Conservation (phyloP, 1,284 basidiomycete species). For the Naganishia sp. region DNA sequence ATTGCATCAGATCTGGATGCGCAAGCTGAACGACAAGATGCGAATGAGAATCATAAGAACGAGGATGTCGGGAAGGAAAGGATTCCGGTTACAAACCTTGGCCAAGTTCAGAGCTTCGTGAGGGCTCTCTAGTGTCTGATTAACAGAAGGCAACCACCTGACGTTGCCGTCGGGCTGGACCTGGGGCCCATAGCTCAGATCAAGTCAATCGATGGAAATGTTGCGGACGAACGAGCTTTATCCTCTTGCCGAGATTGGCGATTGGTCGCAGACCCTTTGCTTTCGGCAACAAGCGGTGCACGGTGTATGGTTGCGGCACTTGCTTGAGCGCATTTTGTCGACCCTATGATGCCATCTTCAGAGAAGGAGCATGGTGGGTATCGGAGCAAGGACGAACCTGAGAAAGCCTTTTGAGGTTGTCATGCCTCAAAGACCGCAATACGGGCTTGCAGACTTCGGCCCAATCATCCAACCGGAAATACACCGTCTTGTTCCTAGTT, state of each 20-base stretch:
- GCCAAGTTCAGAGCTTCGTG: constrained; percentile 85
- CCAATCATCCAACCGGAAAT: constrained; percentile 96
- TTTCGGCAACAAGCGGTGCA: constrained; percentile 88
- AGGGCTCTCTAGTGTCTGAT: constrained; percentile 76
- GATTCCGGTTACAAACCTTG: constrained; percentile 59
- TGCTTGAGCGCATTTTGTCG: constrained; percentile 62
- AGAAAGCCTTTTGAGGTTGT: constrained; percentile 10
- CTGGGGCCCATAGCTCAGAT: neutral
- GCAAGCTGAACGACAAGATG: constrained; percentile 57
- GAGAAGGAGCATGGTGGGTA: neutral
- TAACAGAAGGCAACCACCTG: constrained; percentile 65
- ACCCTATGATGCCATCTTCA: constrained; percentile 52
- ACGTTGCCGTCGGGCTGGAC: constrained; percentile 9
- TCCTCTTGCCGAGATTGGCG: constrained; percentile 78
- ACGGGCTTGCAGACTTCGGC: constrained; percentile 70
- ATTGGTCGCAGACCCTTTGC: constrained; percentile 92
- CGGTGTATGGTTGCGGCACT: constrained; percentile 61
- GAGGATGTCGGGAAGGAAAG: neutral
- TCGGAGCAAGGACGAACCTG: neutral
- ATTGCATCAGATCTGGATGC: constrained; percentile 68
- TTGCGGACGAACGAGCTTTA: constrained; percentile 36
- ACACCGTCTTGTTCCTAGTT: constrained; percentile 81
- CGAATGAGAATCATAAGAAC: neutral
- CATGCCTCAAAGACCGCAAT: constrained; percentile 10
- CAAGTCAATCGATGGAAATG: neutral